These are phyloP conservation scores for Herpetomonas muscarum DNA, from an alignment of 208 protist species.

Conservation along the genomic window DNA sequence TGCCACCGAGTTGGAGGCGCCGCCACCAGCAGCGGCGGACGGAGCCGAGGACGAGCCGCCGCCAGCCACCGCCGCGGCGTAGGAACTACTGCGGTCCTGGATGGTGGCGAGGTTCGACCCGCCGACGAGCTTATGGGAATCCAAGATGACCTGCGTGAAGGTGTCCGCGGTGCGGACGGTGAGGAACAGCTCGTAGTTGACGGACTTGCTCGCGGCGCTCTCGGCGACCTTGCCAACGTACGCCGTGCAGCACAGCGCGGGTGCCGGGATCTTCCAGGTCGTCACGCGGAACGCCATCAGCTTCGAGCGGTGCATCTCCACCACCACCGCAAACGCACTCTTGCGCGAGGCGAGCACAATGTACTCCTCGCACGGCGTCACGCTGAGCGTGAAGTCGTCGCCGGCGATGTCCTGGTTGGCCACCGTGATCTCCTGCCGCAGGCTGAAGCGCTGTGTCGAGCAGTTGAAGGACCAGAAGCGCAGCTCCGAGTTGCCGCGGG, in stretches of 20 bases:
- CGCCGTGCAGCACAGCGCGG: conserved; percentile 54
- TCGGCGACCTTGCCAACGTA: conserved; percentile 77
- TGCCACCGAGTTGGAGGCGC: conserved; percentile 13
- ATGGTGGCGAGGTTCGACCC: conserved; percentile 47
- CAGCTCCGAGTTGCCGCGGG: conserved; percentile 74
- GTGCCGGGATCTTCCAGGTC: conserved; percentile 68
- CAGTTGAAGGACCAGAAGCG: conserved; percentile 80
- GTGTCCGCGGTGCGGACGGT: conserved; percentile 63
- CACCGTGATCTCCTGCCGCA: conserved; percentile 82
- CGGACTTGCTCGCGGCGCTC: conserved; percentile 48
- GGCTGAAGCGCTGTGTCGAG: conserved; percentile 59
- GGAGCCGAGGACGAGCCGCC: conserved; percentile 11
- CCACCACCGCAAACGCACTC: conserved; percentile 58
- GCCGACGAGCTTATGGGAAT: conserved; percentile 68
- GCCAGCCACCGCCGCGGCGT: conserved; percentile 4
- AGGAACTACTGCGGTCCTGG: conserved; percentile 2
- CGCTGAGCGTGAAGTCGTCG: conserved; percentile 63
- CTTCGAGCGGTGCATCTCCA: conserved; percentile 67
- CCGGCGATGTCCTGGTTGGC: conserved; percentile 20
- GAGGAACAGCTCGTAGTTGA: conserved; percentile 79
- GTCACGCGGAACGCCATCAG: conserved; percentile 79
- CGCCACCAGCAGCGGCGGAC: conserved; percentile 9
- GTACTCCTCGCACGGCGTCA: conserved; percentile 84
- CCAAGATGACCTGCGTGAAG: conserved; percentile 66
- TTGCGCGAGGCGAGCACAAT: conserved; percentile 75